Evolutionary conservation across 257 asterid genomes (phyloP).

Genomic region (Linaria vulgaris): DNA sequence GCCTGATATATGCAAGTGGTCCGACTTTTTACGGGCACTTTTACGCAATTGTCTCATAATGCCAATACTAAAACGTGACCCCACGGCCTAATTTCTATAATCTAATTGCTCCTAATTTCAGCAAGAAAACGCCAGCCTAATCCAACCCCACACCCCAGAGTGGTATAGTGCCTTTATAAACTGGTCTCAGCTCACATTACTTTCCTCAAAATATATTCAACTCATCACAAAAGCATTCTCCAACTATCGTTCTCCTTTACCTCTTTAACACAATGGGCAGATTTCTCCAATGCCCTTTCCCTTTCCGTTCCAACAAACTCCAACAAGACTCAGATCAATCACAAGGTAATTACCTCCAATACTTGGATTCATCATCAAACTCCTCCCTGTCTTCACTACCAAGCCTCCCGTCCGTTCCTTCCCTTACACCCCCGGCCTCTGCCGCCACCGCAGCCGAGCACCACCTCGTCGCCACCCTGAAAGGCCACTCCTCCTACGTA

Average conservation of each 20-base stretch:
- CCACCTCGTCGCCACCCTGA: constrained; percentile 49
- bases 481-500: constrained; percentile 46
- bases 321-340: constrained; percentile 27
- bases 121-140: too few species aligned
- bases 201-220: too few species aligned
- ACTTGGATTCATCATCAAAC: constrained; percentile 26
- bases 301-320: constrained; percentile 4
- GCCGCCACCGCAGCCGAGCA: constrained; percentile 26
- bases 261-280: constrained; percentile 17
- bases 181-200: too few species aligned
- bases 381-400: constrained; percentile 45
- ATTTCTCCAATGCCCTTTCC: constrained; percentile 28
- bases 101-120: too few species aligned
- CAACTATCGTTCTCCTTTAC: neutral
- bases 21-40: too few species aligned
- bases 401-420: constrained; percentile 67
- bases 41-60: too few species aligned
- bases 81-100: too few species aligned
- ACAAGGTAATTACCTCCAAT: neutral
- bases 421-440: constrained; percentile 46
- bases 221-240: too few species aligned
- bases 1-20: too few species aligned
- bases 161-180: too few species aligned
- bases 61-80: too few species aligned
- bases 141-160: neutral